These are phyloP conservation scores for Fusarium bulbicola DNA, from an alignment of 2,329 filamentous ascomycete genomes.

Conservation along the genomic window DNA sequence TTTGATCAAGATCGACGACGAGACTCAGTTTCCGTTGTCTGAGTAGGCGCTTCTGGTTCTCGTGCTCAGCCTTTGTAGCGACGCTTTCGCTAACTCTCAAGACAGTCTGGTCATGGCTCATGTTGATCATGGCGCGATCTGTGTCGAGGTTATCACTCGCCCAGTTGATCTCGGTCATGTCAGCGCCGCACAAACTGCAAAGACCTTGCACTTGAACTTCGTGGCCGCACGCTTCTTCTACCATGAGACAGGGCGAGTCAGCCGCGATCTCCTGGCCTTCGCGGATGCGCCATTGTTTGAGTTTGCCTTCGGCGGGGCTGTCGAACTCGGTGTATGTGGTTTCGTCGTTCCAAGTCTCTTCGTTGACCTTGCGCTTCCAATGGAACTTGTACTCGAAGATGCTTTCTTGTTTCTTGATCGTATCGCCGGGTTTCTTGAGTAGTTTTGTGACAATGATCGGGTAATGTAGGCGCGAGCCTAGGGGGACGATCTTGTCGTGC, in stretches of 20 bases:
- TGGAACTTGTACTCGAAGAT: conserved; percentile 90
- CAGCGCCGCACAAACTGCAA: conserved; percentile 91
- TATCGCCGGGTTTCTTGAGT: conserved; percentile 78
- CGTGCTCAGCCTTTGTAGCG: conserved; percentile 83
- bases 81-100: conserved; percentile 86
- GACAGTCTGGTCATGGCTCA: conserved; percentile 90
- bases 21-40: conserved; percentile 85
- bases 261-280: conserved; percentile 71
- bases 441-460: conserved; percentile 92
- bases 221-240: conserved; percentile 92
- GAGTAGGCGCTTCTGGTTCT: conserved; percentile 84
- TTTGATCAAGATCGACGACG: conserved; percentile 97
- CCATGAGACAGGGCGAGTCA: conserved; percentile 71
- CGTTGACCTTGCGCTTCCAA: conserved; percentile 79
- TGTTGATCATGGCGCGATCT: conserved; percentile 89
- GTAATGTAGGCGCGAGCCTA: conserved; percentile 79
- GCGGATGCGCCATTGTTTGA: conserved; percentile 79
- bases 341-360: conserved; percentile 67
- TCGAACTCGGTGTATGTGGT: conserved; percentile 82
- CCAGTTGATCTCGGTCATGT: conserved; percentile 93
- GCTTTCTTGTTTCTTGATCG: conserved; percentile 77
- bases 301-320: conserved; percentile 81
- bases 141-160: conserved; percentile 82
- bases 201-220: conserved; percentile 91
- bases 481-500: conserved; percentile 55